Evolutionary conservation across 306 rosid species (phyloP).

Genomic region (Clitoria ternatea): DNA sequence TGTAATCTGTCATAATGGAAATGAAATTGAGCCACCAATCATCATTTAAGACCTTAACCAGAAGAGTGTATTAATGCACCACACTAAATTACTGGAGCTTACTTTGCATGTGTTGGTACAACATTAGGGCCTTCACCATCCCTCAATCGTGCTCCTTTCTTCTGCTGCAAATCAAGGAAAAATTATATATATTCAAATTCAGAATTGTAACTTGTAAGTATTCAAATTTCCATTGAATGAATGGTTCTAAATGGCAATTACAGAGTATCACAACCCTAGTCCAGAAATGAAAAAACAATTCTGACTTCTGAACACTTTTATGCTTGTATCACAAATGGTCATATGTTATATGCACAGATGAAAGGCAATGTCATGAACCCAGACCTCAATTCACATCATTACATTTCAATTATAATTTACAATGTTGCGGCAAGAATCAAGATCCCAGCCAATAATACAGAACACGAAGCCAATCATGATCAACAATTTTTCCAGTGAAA

Average conservation of each 20-base stretch:
- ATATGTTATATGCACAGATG: not conserved
- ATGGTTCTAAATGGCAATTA: not conserved
- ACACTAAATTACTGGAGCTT: slow-evolving; percentile 36
- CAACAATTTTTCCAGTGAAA: not conserved
- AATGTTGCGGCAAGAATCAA: slow-evolving; percentile 14
- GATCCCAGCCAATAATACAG: slow-evolving; percentile 17
- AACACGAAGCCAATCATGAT: not conserved
- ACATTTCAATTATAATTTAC: too few species aligned
- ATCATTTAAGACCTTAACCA: slow-evolving; percentile 21
- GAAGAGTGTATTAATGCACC: slow-evolving; percentile 18
- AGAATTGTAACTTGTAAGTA: slow-evolving; percentile 3
- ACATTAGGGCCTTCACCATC: slow-evolving; percentile 73
- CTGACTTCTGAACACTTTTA: not conserved
- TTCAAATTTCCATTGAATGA: not conserved
- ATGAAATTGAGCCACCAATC: slow-evolving; percentile 27
- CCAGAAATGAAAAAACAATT: slow-evolving; percentile 21
- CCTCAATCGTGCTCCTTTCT: slow-evolving; percentile 75
- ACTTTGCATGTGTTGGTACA: slow-evolving; percentile 78
- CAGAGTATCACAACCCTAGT: not conserved
- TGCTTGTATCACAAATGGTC: slow-evolving; percentile 25
- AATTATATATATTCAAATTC: slow-evolving; percentile 14
- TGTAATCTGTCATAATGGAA: slow-evolving; percentile 65
- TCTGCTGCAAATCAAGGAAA: slow-evolving; percentile 47
- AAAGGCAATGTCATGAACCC: not conserved
- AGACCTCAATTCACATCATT: too few species aligned